A percentile compares a stretch with the other conserved stretches of the same genome.
Evolutionary conservation across 2,329 filamentous ascomycete species (phyloP).

Genomic region (Exophiala bonariae): DNA sequence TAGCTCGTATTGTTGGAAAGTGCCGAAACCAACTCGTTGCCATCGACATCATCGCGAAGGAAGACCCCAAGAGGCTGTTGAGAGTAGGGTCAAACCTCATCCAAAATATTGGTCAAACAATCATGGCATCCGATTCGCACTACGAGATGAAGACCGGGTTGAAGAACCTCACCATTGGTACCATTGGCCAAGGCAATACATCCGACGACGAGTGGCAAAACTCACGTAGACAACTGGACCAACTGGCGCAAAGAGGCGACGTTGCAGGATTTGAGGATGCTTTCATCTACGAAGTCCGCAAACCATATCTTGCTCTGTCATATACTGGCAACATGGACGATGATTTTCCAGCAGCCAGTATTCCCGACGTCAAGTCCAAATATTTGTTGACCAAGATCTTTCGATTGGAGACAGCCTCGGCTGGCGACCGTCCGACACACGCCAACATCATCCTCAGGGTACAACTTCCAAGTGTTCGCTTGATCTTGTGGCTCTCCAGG

Average conservation of each 20-base stretch:
- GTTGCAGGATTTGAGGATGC: conserved; percentile 21
- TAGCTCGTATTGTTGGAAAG: conserved; percentile 43
- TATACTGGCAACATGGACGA: conserved; percentile 1
- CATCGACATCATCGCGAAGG: conserved; percentile 40
- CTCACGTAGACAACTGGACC: conserved; percentile 34
- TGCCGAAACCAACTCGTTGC: conserved; percentile 43
- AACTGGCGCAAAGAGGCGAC: conserved; percentile 17
- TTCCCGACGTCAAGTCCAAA: conserved; percentile 10
- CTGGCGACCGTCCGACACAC: conserved; percentile 21
- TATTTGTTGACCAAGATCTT: conserved; percentile 28
- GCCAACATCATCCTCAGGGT: conserved; percentile 30
- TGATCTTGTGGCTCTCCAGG: conserved; percentile 42
- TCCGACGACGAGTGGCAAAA: conserved; percentile 9
- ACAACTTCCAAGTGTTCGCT: conserved; percentile 32
- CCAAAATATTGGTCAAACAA: conserved; percentile 22
- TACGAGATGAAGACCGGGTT: not conserved
- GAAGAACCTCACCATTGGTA: conserved; percentile 12
- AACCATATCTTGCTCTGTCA: not conserved
- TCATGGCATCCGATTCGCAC: not conserved
- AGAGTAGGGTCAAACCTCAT: conserved; percentile 17
- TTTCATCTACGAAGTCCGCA: conserved; percentile 12
- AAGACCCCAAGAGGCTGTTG: conserved; percentile 26
- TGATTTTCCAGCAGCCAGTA: conserved; percentile 8
- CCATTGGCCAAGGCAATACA: conserved; percentile 25
- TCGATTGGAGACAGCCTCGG: conserved; percentile 14